Evolutionary conservation across 441 rosid genomes (phyloP), one percentile per base, ranked within the genome.

Genomic region (Populus hybrid): DNA sequence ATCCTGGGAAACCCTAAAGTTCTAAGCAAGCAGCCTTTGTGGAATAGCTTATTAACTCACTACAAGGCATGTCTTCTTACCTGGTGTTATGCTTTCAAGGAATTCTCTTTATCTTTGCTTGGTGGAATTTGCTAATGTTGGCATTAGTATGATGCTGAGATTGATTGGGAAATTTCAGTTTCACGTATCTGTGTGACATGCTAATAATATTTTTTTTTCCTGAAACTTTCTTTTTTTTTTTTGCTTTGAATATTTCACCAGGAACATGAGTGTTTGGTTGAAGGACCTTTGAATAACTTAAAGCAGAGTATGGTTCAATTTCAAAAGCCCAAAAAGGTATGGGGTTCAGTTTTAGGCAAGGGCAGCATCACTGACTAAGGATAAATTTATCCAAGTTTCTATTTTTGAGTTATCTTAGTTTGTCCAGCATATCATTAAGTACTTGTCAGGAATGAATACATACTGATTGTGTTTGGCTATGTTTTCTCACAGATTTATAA

Each of bases 291-390:
- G 74, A 97, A 89, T 87, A 97, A 97, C 85, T 85, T 97, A 87
- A 97, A 97, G 87, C 99, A 94, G 89, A 97, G 99, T 84, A 97
- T 94, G 99, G 92, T 94, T 75, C 99, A 97, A 70, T 97, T 94
- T 87, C 99, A 94, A 84, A 92, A 92, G 89, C 99, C 99, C 68
- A 93, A 93, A 84, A 92, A 93, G 97, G 98, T 95, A 82, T 69
- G 78, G 14, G 38, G 18, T 53, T 26, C 20, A 28, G 70, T 70
- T 53, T 57, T 36, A 50, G 66, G 34, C 14, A 69, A 35, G n/a
- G 16, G 73, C 61, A 28, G 38, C 6, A 8, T 64, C 67, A 38
- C 16, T 72, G 77, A 50, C 20, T 5, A 14, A 73, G 61, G 12
- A 40, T 61, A 46, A 26, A 11, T 66, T 34, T 61, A 14, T 61